Conservation (phyloP, 441 rosid genomes). For the Euphorbia corollata region DNA sequence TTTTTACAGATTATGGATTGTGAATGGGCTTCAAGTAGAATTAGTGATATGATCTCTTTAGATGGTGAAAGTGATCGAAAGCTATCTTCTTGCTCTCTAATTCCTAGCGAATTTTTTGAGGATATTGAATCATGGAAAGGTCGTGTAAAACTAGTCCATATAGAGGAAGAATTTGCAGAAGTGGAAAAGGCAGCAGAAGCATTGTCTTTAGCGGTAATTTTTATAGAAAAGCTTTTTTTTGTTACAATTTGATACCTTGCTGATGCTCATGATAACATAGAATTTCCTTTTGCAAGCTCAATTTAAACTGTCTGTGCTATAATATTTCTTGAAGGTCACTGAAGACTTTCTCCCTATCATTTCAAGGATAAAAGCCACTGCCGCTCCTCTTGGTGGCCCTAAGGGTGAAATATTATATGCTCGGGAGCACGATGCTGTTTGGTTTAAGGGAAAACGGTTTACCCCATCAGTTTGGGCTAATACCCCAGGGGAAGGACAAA, state of each 20-base stretch:
- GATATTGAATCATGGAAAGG: slow-evolving; percentile 95
- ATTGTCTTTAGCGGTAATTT: slow-evolving; percentile 63
- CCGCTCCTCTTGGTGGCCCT: slow-evolving; percentile 72
- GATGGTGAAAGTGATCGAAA: slow-evolving; percentile 64
- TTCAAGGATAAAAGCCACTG: slow-evolving; percentile 67
- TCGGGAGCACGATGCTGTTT: slow-evolving; percentile 88
- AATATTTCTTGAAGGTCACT: slow-evolving; percentile 18
- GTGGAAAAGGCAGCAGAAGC: slow-evolving; percentile 64
- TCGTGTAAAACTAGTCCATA: slow-evolving; percentile 72
- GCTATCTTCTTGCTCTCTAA: slow-evolving; percentile 30
- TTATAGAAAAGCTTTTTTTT: slow-evolving; percentile 3
- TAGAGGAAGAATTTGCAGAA: slow-evolving; percentile 55
- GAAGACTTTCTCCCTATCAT: slow-evolving; percentile 80
- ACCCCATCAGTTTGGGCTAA: slow-evolving; percentile 75
- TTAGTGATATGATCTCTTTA: slow-evolving; percentile 57
- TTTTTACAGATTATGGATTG: slow-evolving; percentile 61
- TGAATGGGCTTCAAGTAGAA: slow-evolving; percentile 57
- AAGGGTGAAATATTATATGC: slow-evolving; percentile 86
- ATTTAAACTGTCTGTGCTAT: too few species aligned
- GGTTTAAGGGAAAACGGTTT: slow-evolving; percentile 93
- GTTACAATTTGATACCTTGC: slow-evolving; percentile 7
- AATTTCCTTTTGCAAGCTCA: background rate
- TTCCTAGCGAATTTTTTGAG: slow-evolving; percentile 81
- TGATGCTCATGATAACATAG: background rate
- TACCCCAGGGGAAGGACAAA: slow-evolving; percentile 90